Conservation (phyloP, 2,329 filamentous ascomycete species). For the Colletotrichum agaves region DNA sequence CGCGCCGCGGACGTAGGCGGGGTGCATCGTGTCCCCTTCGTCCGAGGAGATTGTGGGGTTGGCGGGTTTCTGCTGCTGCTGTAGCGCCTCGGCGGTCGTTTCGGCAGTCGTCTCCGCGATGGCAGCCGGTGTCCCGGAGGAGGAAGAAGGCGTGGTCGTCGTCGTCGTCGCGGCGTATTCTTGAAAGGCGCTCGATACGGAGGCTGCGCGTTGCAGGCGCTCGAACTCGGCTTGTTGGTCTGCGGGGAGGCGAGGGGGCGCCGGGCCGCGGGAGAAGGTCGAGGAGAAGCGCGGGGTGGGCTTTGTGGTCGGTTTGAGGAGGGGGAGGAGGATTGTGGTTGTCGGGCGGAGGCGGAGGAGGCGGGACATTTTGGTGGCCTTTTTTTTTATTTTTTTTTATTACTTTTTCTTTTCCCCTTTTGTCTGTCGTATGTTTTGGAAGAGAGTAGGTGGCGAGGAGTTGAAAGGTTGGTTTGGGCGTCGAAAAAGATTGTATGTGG, state of each 20-base stretch:
- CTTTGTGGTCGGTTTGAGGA: not conserved
- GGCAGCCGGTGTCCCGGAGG: constrained; percentile 21
- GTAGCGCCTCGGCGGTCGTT: constrained; percentile 1
- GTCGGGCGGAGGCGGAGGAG: constrained; percentile 38
- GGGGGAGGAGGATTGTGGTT: constrained; percentile 25
- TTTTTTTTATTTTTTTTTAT: not conserved
- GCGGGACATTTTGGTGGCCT: constrained; percentile 41
- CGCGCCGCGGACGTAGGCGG: constrained; percentile 79
- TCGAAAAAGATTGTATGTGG: too few species aligned
- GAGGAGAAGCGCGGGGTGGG: constrained; percentile 43
- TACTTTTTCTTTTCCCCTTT: not conserved
- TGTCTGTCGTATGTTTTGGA: not conserved
- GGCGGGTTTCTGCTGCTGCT: not conserved
- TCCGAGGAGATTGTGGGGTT: constrained; percentile 41
- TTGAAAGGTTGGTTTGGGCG: too few species aligned
- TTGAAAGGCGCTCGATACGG: constrained; percentile 55
- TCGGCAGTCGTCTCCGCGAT: constrained; percentile 35
- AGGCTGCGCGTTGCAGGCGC: constrained; percentile 76
- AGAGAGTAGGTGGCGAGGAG: too few species aligned
- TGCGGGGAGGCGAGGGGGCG: constrained; percentile 87
- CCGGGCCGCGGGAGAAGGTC: constrained; percentile 65
- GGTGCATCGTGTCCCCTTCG: constrained; percentile 63
- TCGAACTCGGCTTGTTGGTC: constrained; percentile 93
- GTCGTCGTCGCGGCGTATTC: constrained; percentile 43
- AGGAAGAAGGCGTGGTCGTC: constrained; percentile 26